A percentile compares a stretch with the other conserved stretches of the same genome.
Conservation (phyloP, 2,329 filamentous ascomycete genomes). For the Volutella citrinella region DNA sequence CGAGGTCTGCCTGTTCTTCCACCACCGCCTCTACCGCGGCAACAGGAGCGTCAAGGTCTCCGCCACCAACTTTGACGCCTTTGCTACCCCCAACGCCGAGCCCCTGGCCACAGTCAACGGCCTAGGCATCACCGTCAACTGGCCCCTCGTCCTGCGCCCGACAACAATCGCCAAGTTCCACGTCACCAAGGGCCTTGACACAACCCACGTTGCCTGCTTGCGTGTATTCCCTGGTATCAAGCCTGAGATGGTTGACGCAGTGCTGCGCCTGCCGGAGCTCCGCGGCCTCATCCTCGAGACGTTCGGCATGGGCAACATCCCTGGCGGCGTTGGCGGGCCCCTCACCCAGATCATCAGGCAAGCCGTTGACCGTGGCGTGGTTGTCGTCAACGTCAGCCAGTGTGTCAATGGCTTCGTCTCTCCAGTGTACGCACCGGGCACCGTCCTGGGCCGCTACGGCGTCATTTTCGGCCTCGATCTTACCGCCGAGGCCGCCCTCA, state of each 20-base stretch:
- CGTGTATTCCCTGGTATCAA: constrained; percentile 91
- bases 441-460: constrained; percentile 75
- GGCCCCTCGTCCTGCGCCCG: constrained; percentile 73
- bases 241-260: constrained; percentile 87
- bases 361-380: constrained; percentile 75
- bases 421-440: constrained; percentile 74
- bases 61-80: constrained; percentile 81
- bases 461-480: constrained; percentile 88
- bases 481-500: constrained; percentile 86
- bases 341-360: constrained; percentile 74
- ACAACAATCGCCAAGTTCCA: constrained; percentile 71
- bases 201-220: constrained; percentile 83
- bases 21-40: constrained; percentile 84
- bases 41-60: constrained; percentile 88
- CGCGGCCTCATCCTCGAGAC: constrained; percentile 85
- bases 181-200: constrained; percentile 74
- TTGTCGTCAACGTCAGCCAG: constrained; percentile 90
- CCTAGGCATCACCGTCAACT: constrained; percentile 76
- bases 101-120: constrained; percentile 80
- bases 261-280: constrained; percentile 72
- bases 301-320: constrained; percentile 90
- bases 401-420: constrained; percentile 77
- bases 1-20: constrained; percentile 92
- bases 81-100: constrained; percentile 81
- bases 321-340: constrained; percentile 74